Base-by-base conservation (phyloP, 2,329 filamentous ascomycete species). In the Phialocephala subalpina region DNA sequence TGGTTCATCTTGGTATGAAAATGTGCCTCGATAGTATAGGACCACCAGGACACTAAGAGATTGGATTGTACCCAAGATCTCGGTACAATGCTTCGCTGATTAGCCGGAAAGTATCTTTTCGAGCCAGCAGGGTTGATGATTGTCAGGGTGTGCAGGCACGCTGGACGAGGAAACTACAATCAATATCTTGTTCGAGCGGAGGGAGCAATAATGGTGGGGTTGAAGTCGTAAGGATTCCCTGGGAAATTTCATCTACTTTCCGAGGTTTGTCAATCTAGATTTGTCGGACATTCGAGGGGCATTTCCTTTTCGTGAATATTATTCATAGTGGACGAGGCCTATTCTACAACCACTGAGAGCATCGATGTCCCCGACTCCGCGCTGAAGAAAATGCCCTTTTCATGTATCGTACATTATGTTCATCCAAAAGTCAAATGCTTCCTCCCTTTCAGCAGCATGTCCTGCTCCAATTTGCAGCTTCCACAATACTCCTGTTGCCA, bases 401-500 rank as follows among this genome's bases (percentile, higher is more conserved):
- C 8, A 22, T 25, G 2, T 27, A 57, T 57, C 29, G 12, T 35
- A 35, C 55, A 56, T 22, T 22, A n/a, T n/a, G 20, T 33, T 71
- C 62, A 75, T 47, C 63, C 68, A 68, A 74, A 74, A 16, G 69
- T 38, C 49, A 73, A 61, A 67, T 70, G 63, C 45, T 70, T 65
- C 52, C 65, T 65, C 25, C 66, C 72, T 25, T 67, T 61, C 11
- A 60, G 35, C n/a, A 77, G 60, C 65, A 65, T 68, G 9, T 77
- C 73, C 60, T 75, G 73, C 59, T 77, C 76, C 53, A 70, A 36
- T 66, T 71, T 74, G 77, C 89, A 91, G 73, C 87, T 90, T 25
- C 81, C 81, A 77, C 89, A 91, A 76, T 91, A 91, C 61, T 82
- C 81, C 56, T 83, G 80, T 70, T 89, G 86, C 84, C 86, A 89